Conservation (phyloP, 768 basidiomycete genomes). For the Mycena olivaceomarginata region DNA sequence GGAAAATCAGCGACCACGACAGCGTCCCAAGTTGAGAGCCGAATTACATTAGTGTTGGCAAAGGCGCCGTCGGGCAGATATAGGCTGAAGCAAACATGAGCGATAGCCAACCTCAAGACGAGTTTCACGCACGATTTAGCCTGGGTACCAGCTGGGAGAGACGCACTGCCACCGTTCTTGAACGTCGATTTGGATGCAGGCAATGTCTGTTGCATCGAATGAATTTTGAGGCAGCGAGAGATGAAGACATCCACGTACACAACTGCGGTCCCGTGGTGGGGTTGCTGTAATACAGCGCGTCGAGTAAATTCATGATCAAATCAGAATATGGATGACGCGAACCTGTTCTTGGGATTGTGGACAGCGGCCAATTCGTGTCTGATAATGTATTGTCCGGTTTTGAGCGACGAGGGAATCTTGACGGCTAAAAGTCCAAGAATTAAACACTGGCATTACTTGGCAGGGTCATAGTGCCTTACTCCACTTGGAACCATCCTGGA, state of each 20-base stretch:
- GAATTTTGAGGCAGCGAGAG: not conserved
- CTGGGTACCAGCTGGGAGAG: slow-evolving; percentile 44
- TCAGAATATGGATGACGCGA: not conserved
- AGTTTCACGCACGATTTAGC: slow-evolving; percentile 40
- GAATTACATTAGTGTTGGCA: slow-evolving; percentile 43
- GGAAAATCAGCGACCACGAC: not conserved
- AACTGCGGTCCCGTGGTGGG: slow-evolving; percentile 47
- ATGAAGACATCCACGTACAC: slow-evolving; percentile 31
- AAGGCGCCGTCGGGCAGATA: slow-evolving; percentile 41
- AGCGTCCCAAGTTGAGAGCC: too few species aligned
- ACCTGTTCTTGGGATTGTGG: slow-evolving; percentile 48
- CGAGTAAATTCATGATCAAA: too few species aligned
- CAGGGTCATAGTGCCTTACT: slow-evolving; percentile 16
- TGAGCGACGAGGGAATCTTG: slow-evolving; percentile 45
- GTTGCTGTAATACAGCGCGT: slow-evolving; percentile 21
- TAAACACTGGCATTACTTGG: not conserved
- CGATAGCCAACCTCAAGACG: not conserved
- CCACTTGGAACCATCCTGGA: slow-evolving; percentile 47
- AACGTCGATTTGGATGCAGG: slow-evolving; percentile 47
- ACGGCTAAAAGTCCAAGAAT: slow-evolving; percentile 28
- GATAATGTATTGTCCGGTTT: slow-evolving; percentile 49
- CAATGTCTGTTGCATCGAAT: slow-evolving; percentile 38
- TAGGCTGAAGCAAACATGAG: slow-evolving; percentile 24
- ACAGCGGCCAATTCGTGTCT: slow-evolving; percentile 49
- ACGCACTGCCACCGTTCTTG: slow-evolving; percentile 38